Evolutionary conservation across 192 early-diverging fungal species (phyloP), one percentile per base, ranked within the genome.

Genomic region (Coemansia sp.): DNA sequence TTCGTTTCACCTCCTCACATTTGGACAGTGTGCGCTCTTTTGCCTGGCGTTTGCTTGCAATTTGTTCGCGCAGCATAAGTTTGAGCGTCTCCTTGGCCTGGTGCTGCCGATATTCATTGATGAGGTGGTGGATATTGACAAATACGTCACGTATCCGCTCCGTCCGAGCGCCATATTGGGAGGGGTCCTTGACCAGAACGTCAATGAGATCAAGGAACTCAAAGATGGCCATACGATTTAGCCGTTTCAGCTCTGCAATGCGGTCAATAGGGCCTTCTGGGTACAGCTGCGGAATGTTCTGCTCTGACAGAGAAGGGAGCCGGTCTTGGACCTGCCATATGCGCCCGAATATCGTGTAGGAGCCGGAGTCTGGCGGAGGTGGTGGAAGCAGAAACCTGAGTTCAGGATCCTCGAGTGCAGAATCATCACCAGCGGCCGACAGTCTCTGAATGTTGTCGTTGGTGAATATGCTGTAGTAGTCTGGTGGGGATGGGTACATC

Each of bases 41-140:
- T 5, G 66, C 54, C 47, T 49, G 68, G 12, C 68, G 64, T 38
- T 74, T 70, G 54, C 63, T 53, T 10, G 83, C 71, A n/a, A 89
- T 68, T 72, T 91, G 89, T 32, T 87, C 76, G 27, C 82, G 83
- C 76, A 91, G 81, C 76, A 89, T 83, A 16, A 88, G 73, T 50
- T 81, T 73, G 22, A 91, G 66, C 1, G 88, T 87, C 56, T 91
- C 88, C 62, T 87, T 68, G 73, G 88, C 89, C 70, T 90, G 92
- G 69, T 92, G 90, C 54, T 86, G 84, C 23, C 92, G 84, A 58
- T 89, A 92, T 62, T 90, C 88, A 73, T 93, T 92, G n/a, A 93
- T 74, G 30, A 93, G 80, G 65, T 92, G 90, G 74, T 93, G 89
- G 74, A 89, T 88, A 60, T 93, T 92, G 60, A 90, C 83, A 28